Base-by-base conservation (phyloP, 169 alveolate species). In the Plasmodium gallinaceum region DNA sequence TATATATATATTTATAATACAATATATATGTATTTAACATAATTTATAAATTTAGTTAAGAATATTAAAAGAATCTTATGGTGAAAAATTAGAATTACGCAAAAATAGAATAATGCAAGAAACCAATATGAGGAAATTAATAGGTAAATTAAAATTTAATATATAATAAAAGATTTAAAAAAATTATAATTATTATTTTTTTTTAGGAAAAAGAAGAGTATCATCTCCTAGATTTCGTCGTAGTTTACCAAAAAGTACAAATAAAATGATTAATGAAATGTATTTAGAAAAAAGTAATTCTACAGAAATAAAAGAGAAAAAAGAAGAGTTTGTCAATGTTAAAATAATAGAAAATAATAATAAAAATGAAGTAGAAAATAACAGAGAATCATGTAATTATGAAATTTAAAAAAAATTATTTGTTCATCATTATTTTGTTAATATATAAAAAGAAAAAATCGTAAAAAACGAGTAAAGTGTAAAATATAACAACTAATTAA, bases 181-280 rank as follows among this genome's bases (percentile, higher is more conserved):
- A 54, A 24, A 48, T 10, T 6, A 42, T 64, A 43, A 39, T 8
- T 45, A 46, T 60, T 5, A 42, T n/a, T 37, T 74, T 39, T n/a
- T 58, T 8, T 16, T 39, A 86, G 92, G 87, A 24, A 86, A 86
- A 72, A 86, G 75, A 86, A 71, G 92, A 46, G 54, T 86, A 16
- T 61, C 62, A 0, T 86, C 92, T 70, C 92, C 92, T 5, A 24
- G 92, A 51, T 71, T 70, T 74, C 61, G 92, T 18, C 73, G 60
- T 7, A 86, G 18, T 43, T 7, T 86, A 52, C 92, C 92, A 39
- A 69, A 86, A 37, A 86, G 70, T 32, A 60, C 88, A 6, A 74
- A 71, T 54, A 86, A 86, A 86, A 86, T 86, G 92, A 86, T 86
- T 7, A 86, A 46, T 3, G 92, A 86, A 86, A 86, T 86, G 92